These are phyloP conservation scores for Ganoderma lingzhi DNA, from an alignment of 1,284 basidiomycete species.

Conservation along the genomic window DNA sequence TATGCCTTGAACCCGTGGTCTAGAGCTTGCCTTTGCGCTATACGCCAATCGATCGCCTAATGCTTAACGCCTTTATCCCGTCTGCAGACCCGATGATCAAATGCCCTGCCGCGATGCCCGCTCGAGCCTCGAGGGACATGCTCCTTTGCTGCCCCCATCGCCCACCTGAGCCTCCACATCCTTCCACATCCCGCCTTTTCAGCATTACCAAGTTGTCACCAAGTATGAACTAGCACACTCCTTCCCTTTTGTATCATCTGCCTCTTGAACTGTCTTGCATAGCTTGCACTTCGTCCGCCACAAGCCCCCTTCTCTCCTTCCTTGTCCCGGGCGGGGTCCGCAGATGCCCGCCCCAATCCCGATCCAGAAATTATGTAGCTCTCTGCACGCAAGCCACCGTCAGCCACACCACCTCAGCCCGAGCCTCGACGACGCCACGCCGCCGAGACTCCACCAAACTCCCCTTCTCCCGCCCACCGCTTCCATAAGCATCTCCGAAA, in stretches of 20 bases:
- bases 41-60: constrained; percentile 18
- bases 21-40: constrained; percentile 31
- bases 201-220: too few relatives aligned
- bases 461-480: constrained; percentile 14
- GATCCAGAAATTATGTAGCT: too few relatives aligned
- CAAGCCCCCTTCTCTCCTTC: too few relatives aligned
- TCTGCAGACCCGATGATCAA: constrained; percentile 37
- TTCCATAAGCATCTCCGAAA: constrained; percentile 25
- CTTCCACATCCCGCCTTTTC: too few relatives aligned
- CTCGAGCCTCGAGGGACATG: constrained; percentile 29
- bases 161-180: constrained; percentile 24
- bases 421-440: too few relatives aligned
- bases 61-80: constrained; percentile 32
- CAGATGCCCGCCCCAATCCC: too few relatives aligned
- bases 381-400: too few relatives aligned
- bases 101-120: constrained; percentile 37
- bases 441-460: too few relatives aligned
- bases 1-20: constrained; percentile 22
- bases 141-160: constrained; percentile 30
- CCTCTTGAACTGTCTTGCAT: background rate
- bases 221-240: constrained; percentile 16
- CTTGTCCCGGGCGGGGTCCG: too few relatives aligned
- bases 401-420: too few relatives aligned
- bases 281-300: constrained; percentile 27
- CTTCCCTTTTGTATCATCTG: constrained; percentile 21